A percentile compares a stretch with the other conserved stretches of the same genome.
phyloP scores from a whole-genome alignment of 805 yeast genomes.

The Candida awuae region DNA sequence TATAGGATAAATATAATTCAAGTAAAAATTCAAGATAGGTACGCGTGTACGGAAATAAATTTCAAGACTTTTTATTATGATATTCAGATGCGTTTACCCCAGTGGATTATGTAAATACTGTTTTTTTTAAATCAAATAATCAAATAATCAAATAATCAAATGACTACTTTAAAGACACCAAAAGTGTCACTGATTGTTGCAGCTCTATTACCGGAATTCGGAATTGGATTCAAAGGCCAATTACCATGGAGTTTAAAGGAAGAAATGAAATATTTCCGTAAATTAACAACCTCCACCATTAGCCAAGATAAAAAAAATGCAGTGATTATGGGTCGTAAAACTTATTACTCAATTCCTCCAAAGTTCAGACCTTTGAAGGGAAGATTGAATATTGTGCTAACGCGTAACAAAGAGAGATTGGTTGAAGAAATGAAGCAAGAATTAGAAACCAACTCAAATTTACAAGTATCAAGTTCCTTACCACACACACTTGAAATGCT shows the following conservation, averaged over 20 bases:
- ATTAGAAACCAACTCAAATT: conserved; percentile 12
- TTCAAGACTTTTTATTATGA: too few species aligned
- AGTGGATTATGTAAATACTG: too few species aligned
- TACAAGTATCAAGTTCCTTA: conserved; percentile 34
- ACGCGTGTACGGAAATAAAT: too few species aligned
- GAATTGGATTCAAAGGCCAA: conserved; percentile 75
- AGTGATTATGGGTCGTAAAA: conserved; percentile 92
- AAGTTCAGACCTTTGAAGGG: conserved; percentile 76
- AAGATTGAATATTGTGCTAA: conserved; percentile 68
- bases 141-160: too few species aligned
- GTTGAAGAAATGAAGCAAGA: conserved; percentile 22
- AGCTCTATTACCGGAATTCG: conserved; percentile 67
- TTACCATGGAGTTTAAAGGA: conserved; percentile 82
- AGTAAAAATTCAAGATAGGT: too few species aligned
- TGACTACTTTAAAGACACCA: conserved; percentile 13
- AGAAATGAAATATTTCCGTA: conserved; percentile 80
- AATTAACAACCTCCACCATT: conserved; percentile 48
- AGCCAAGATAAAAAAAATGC: conserved; percentile 45
- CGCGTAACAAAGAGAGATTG: conserved; percentile 34
- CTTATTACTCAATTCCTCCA: conserved; percentile 90
- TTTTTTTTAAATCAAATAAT: too few species aligned
- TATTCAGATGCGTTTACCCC: too few species aligned
- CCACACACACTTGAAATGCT: conserved; percentile 34
- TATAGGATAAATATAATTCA: neutral
- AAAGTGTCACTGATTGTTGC: conserved; percentile 72